These are phyloP conservation scores for Colletotrichum horii DNA, from an alignment of 2,329 filamentous ascomycete genomes.

Conservation along the genomic window DNA sequence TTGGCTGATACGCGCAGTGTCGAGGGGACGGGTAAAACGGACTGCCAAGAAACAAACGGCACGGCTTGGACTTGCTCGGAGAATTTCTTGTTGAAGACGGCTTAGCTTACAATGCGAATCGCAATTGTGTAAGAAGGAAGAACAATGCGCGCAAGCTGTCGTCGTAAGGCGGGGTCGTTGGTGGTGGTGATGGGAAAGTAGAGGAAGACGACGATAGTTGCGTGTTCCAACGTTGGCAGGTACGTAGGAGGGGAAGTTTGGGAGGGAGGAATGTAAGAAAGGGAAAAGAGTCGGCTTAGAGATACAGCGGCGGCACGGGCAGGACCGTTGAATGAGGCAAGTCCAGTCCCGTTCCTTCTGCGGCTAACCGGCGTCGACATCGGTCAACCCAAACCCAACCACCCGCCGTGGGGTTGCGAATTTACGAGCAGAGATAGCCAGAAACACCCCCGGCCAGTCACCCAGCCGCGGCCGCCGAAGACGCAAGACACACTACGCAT, in stretches of 20 bases:
- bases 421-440: neutral
- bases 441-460: neutral
- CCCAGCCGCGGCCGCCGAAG: neutral
- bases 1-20: conserved; percentile 21
- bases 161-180: neutral
- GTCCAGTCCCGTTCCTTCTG: neutral
- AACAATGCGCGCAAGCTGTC: neutral
- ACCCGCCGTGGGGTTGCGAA: neutral
- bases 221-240: neutral
- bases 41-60: conserved; percentile 14
- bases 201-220: neutral
- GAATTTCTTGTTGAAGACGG: neutral
- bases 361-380: neutral
- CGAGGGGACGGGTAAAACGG: neutral
- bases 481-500: neutral
- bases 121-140: neutral
- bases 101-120: neutral
- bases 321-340: neutral
- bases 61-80: neutral
- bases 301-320: neutral
- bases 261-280: neutral
- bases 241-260: neutral
- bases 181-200: neutral
- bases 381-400: neutral
- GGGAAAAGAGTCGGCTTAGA: neutral